These are phyloP conservation scores for Pouteria campechiana DNA, from an alignment of 179 eudicot genomes.

Conservation along the genomic window DNA sequence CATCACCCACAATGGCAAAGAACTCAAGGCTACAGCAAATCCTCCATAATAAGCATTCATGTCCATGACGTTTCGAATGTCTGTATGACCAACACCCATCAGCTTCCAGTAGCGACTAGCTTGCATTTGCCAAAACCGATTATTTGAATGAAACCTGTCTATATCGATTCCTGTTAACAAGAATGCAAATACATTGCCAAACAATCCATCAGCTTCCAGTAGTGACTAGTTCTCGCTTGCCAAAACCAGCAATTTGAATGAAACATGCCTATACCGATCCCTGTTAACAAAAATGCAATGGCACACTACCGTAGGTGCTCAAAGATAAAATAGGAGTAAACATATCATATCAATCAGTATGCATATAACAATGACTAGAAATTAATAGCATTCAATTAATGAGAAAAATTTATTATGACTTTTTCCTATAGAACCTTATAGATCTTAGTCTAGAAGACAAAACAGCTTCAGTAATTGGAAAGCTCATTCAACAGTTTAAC, in stretches of 20 bases:
- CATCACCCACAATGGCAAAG: conserved; percentile 98
- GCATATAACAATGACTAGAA: no score
- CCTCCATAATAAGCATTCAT: conserved; percentile 91
- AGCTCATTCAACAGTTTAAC: no score
- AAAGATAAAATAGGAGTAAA: no score
- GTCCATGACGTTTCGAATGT: conserved; percentile 88
- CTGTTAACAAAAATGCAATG: no score
- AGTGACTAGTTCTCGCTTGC: conserved; percentile 84
- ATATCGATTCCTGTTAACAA: conserved; percentile 59
- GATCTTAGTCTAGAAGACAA: no score
- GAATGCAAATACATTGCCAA: no score
- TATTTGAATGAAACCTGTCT: conserved; percentile 51
- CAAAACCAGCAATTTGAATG: conserved; percentile 55
- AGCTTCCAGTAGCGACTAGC: conserved; percentile 82
- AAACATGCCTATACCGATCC: conserved; percentile 53
- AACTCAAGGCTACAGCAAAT: conserved; percentile 70
- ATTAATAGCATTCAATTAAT: no score
- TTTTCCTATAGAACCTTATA: no score
- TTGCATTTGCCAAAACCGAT: conserved; percentile 82
- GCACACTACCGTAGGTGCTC: no score
- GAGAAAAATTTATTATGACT: no score
- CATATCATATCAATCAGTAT: no score
- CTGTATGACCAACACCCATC: conserved; percentile 57
- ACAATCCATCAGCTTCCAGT: conserved; percentile 84
- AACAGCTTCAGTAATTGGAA: no score